Base-by-base conservation (phyloP, 2,329 filamentous ascomycete species). In the Thermoascus crustaceus region DNA sequence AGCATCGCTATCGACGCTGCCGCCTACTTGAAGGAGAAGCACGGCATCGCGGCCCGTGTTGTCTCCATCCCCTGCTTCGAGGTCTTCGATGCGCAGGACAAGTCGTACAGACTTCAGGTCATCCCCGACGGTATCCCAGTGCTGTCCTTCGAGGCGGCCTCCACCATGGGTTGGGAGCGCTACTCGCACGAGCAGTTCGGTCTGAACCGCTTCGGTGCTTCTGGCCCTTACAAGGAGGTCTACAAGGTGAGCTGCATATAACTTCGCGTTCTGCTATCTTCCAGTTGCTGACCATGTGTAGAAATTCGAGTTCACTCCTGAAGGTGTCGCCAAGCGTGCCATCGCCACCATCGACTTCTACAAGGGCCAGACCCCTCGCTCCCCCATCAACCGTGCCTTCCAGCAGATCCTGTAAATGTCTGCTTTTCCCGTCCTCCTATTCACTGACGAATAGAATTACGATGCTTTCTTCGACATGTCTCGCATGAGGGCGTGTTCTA, bases 181-280 rank as follows among this genome's bases (percentile, higher is more conserved):
- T 98, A 96, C 73, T 85, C 87, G 41, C 89, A 98, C 71, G 91
- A 98, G 79, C 91, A 98, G 73, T 98, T 98, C 58, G 91, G 91
- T 63, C 80, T 98, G 50, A 98, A 98, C 82, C 80, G 91, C 63
- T 98, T 98, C 68, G 91, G 91, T 79, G 89, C 89, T 50, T 94
- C 85, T 38, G 91, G 89, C 57, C 82, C 89, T 50, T 96, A 96
- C 76, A 89, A 89, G 81, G 82, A 96, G 57, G 87, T 98, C 43
- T 98, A 98, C 78, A 82, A 85, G 75, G 85, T 73, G 72, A 67
- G 75, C 66, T 11, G 29, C 9, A 31, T 39, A 24, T 24, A 24
- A 24, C 22, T 24, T 7, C 22, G 10, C 5, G 20, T 14, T 13
- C 18, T 48, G 40, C 60, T 72, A 60, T 71, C n/a, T n/a, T n/a